Base-by-base conservation (phyloP, 1,284 basidiomycete genomes). In the Sphagnurus paluster region DNA sequence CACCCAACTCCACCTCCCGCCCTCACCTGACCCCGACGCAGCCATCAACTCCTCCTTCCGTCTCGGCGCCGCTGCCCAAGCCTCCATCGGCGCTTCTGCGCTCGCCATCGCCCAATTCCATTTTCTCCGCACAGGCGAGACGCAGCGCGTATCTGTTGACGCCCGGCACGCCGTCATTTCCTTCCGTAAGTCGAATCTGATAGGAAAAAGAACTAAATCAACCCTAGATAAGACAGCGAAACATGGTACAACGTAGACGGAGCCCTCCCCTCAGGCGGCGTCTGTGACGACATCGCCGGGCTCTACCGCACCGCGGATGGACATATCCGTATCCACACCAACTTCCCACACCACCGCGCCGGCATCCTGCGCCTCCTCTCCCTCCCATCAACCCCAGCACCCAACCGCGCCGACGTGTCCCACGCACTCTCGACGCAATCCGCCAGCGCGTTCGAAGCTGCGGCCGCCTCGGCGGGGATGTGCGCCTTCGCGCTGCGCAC, bases 331-430 rank as follows among this genome's bases (percentile, higher is more conserved):
- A 71, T 82, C 14, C 82, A 84, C 56, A 82, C 80, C 17, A 84
- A 83, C 52, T 84, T 84, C 55, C 76, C 80, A 26, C 81, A 84
- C 52, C 81, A 84, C 55, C 70, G 75, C 34, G 64, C 67, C 28
- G 80, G 77, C 3, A 72, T 70, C 39, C 59, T 82, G 10, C 57
- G 69, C 3, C 71, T 69, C 38, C 60, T 82, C 8, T 55, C 68
- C n/a, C 65, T 83, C 17, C 53, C 56, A n/a, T 54, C 58, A 17
- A 48, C 54, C 8, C 47, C 54, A 10, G 23, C 42, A 16, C 49
- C 55, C 6, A 72, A 69, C 1, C 69, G 62, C 45, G 58, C 62
- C 8, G 61, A 69, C 1, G 69, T 84, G 3, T 64, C 71, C 7
- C 53, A 58, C 0, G 71, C 74, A 0, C 65, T 83, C 2, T 39